These are phyloP conservation scores for Carex scoparia DNA, from an alignment of 176 grass and related monocot species.

Conservation along the genomic window DNA sequence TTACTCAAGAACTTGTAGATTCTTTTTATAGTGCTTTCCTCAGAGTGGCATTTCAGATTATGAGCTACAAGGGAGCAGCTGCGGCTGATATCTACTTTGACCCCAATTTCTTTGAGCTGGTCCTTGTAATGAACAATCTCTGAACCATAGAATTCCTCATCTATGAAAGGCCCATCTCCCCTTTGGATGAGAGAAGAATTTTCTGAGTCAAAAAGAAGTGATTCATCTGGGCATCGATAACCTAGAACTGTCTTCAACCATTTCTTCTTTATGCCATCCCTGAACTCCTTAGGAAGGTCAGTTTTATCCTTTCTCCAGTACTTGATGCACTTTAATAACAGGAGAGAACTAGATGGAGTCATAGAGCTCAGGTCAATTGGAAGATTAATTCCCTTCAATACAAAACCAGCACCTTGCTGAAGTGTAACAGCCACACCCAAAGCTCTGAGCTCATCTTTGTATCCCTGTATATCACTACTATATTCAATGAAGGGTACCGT, in stretches of 20 bases:
- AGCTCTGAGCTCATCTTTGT: constrained; percentile 48
- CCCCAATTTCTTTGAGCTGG: constrained; percentile 37
- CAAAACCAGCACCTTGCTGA: constrained; percentile 30
- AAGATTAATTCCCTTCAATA: constrained; percentile 41
- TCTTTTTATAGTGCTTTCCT: constrained; percentile 36
- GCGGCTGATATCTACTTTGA: constrained; percentile 28
- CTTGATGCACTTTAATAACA: constrained; percentile 38
- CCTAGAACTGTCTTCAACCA: constrained; percentile 50
- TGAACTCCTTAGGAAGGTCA: constrained; percentile 28
- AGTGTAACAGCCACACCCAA: constrained; percentile 41
- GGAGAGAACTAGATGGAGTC: constrained; percentile 25
- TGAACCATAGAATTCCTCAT: constrained; percentile 46
- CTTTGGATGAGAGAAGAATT: constrained; percentile 21
- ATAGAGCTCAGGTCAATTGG: constrained; percentile 32
- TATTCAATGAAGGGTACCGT: constrained; percentile 49
- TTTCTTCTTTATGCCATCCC: constrained; percentile 25
- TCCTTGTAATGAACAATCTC: constrained; percentile 34
- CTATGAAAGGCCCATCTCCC: constrained; percentile 63
- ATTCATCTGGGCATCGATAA: constrained; percentile 35
- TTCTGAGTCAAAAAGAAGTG: constrained; percentile 51
- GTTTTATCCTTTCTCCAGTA: not conserved
- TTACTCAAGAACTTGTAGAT: constrained; percentile 50
- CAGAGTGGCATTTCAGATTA: constrained; percentile 38
- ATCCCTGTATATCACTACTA: constrained; percentile 32
- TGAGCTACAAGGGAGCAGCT: constrained; percentile 30